Conservation (phyloP, 306 rosid species). For the Begonia masoniana region DNA sequence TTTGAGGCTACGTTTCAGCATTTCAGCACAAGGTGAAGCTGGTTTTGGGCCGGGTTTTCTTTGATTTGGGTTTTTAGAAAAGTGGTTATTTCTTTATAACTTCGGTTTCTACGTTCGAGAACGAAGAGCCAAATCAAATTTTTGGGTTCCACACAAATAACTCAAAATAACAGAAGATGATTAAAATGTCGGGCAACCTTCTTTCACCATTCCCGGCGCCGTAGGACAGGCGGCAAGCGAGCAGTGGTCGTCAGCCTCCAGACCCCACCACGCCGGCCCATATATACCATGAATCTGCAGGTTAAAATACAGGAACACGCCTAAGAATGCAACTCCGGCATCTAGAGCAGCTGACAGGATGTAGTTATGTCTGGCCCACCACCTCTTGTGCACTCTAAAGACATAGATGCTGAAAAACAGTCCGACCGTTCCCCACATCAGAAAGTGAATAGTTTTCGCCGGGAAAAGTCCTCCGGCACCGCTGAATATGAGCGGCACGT, state of each 20-base stretch:
- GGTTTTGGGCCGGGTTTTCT: too few relatives aligned
- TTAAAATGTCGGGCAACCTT: too few relatives aligned
- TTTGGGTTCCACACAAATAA: too few relatives aligned
- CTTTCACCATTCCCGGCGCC: constrained; percentile 20
- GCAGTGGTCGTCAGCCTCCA: constrained; percentile 30
- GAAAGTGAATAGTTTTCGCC: constrained; percentile 16
- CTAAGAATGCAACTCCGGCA: constrained; percentile 63
- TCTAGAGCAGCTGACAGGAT: constrained; percentile 62
- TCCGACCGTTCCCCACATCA: constrained; percentile 23
- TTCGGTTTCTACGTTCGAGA: too few relatives aligned
- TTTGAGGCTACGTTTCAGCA: too few relatives aligned
- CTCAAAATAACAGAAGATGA: too few relatives aligned
- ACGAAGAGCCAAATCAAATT: too few relatives aligned
- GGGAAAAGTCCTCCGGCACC: constrained; percentile 14
- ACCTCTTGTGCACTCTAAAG: constrained; percentile 17
- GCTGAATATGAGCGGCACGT: constrained; percentile 18
- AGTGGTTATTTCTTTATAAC: too few relatives aligned
- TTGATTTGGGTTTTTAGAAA: too few relatives aligned
- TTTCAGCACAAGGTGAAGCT: too few relatives aligned
- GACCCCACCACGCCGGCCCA: constrained; percentile 66
- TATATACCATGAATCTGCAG: constrained; percentile 22
- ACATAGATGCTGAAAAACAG: constrained; percentile 21
- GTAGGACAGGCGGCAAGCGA: constrained; percentile 12
- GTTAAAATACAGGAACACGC: constrained; percentile 34
- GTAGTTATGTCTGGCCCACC: constrained; percentile 73